These are phyloP conservation scores for Saccharomyces jurei DNA, from an alignment of 805 yeast genomes.

Conservation along the genomic window DNA sequence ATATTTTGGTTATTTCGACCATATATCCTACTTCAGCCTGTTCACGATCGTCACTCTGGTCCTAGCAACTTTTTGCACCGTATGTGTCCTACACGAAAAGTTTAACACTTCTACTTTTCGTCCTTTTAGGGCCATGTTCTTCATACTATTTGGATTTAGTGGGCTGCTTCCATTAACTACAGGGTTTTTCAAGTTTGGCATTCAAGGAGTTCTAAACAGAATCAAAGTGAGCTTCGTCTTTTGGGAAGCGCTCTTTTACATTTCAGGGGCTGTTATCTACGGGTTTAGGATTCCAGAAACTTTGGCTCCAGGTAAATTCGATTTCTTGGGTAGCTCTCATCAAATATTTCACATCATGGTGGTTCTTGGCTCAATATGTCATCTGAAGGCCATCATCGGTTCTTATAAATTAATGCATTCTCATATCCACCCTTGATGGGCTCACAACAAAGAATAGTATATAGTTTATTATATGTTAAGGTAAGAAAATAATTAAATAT, in stretches of 20 bases:
- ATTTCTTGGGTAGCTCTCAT: constrained; percentile 70
- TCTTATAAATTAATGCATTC: constrained; percentile 40
- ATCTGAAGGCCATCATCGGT: constrained; percentile 56
- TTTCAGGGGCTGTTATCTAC: constrained; percentile 69
- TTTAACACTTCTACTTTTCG: constrained; percentile 64
- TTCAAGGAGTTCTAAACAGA: constrained; percentile 40
- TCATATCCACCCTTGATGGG: not conserved
- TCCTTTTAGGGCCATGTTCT: constrained; percentile 68
- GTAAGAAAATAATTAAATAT: not conserved
- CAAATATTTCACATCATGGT: constrained; percentile 77
- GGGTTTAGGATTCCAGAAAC: constrained; percentile 78
- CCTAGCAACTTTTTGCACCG: constrained; percentile 55
- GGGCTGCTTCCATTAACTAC: constrained; percentile 61
- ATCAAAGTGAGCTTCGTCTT: constrained; percentile 55
- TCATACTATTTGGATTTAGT: constrained; percentile 67
- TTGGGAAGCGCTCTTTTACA: constrained; percentile 65
- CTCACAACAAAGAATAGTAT: not conserved
- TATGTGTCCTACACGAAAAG: constrained; percentile 54
- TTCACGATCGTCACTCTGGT: constrained; percentile 37
- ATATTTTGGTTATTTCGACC: constrained; percentile 39
- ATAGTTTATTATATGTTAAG: not conserved
- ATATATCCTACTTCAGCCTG: constrained; percentile 20
- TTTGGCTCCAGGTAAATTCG: constrained; percentile 51
- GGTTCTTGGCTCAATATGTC: constrained; percentile 68
- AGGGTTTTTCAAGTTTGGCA: constrained; percentile 47